Percentiles rank a stretch among this genome's conserved stretches.
Evolutionary conservation across 176 grass and related monocot species (phyloP).

Genomic region (Panicum miliaceum): DNA sequence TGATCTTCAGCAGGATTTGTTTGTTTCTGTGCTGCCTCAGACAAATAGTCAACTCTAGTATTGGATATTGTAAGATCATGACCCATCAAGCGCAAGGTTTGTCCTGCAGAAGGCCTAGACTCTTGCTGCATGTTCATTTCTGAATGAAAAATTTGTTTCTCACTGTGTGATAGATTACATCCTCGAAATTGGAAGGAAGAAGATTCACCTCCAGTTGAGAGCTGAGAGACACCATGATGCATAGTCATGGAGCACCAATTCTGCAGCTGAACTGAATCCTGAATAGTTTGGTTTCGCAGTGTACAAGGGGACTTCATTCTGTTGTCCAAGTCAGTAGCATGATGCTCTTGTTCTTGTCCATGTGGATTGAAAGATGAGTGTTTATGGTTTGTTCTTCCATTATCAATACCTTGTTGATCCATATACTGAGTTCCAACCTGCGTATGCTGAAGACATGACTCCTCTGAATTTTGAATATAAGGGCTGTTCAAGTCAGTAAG

Average conservation of each 20-base stretch:
- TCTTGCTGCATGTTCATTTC: slow-evolving; percentile 36
- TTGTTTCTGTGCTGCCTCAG: slow-evolving; percentile 24
- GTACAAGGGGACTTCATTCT: slow-evolving; percentile 33
- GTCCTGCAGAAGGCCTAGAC: slow-evolving; percentile 34
- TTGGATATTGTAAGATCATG: slow-evolving; percentile 57
- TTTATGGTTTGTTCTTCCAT: slow-evolving; percentile 26
- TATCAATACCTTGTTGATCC: slow-evolving; percentile 31
- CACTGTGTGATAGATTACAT: slow-evolving; percentile 24
- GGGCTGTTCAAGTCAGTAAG: slow-evolving; percentile 28
- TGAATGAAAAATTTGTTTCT: slow-evolving; percentile 26
- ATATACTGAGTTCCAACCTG: not conserved
- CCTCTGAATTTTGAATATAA: slow-evolving; percentile 20
- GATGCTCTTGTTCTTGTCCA: slow-evolving; percentile 3
- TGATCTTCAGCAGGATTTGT: slow-evolving; percentile 31
- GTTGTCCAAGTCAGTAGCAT: slow-evolving; percentile 29
- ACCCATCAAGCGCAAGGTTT: slow-evolving; percentile 71
- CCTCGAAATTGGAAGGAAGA: slow-evolving; percentile 20
- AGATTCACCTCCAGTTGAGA: slow-evolving; percentile 28
- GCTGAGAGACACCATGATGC: slow-evolving; percentile 20
- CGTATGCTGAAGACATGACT: slow-evolving; percentile 31
- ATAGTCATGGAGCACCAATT: slow-evolving; percentile 33
- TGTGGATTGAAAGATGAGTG: slow-evolving; percentile 9
- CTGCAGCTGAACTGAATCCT: slow-evolving; percentile 40
- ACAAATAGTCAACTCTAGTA: slow-evolving; percentile 27
- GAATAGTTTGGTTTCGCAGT: slow-evolving; percentile 12